These are phyloP conservation scores for Spathaspora passalidarum DNA, from an alignment of 805 yeast species.

Conservation along the genomic window DNA sequence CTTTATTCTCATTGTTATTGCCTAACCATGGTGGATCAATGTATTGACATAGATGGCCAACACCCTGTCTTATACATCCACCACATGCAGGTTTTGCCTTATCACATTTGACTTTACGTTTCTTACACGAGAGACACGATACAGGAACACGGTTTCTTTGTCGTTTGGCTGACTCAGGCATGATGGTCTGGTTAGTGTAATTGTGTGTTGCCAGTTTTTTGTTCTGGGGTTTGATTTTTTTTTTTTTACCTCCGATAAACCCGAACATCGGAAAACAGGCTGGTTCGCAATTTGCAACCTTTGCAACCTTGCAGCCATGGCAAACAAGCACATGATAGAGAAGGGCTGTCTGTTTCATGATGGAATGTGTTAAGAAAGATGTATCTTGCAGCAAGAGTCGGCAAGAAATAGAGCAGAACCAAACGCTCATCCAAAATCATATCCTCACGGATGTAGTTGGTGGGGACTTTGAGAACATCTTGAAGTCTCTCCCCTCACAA, in stretches of 20 bases:
- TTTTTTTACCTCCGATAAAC: not conserved
- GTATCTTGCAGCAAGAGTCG: too few species aligned
- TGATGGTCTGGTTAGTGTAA: not conserved
- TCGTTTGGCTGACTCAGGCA: constrained; percentile 7
- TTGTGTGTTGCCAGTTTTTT: constrained; percentile 3
- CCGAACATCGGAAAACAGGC: too few species aligned
- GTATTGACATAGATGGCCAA: constrained; percentile 38
- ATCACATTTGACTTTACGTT: constrained; percentile 44
- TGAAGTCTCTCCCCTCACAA: too few species aligned
- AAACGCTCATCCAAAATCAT: too few species aligned
- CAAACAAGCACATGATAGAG: too few species aligned
- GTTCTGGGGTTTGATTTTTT: not conserved
- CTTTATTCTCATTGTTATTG: not conserved
- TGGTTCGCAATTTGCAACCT: too few species aligned
- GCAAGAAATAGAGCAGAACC: too few species aligned
- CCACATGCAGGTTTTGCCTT: constrained; percentile 39
- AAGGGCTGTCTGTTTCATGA: too few species aligned
- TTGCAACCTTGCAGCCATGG: too few species aligned
- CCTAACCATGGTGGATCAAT: constrained; percentile 39
- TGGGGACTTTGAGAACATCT: too few species aligned
- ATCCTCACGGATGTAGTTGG: too few species aligned
- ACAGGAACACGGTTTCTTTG: constrained; percentile 38
- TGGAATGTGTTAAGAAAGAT: too few species aligned
- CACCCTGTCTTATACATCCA: constrained; percentile 40
- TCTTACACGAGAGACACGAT: constrained; percentile 38